Percentiles rank a stretch among this genome's conserved stretches.
These are phyloP conservation scores for Lachnellula subtilissima DNA, from an alignment of 2,329 filamentous ascomycete genomes.

Conservation along the genomic window DNA sequence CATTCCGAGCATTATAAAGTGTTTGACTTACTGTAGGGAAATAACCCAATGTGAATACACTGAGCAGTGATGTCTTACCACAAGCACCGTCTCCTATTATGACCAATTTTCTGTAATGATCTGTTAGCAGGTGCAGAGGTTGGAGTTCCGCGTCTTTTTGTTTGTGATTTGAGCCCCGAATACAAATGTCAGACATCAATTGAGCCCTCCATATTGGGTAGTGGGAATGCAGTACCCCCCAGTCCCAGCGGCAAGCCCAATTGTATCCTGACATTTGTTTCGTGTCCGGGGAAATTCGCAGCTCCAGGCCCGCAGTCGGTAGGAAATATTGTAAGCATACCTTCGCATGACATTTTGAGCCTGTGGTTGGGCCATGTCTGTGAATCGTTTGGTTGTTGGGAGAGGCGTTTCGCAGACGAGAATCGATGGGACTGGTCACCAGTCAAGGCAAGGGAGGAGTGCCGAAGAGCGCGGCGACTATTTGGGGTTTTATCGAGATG, in stretches of 20 bases:
- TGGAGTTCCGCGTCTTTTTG: neutral
- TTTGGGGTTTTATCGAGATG: slow-evolving; percentile 4
- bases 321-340: slow-evolving; percentile 24
- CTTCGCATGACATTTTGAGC: slow-evolving; percentile 42
- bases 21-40: slow-evolving; percentile 79
- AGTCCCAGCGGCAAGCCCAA: neutral
- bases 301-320: neutral
- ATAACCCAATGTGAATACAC: slow-evolving; percentile 95
- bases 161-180: neutral
- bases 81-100: slow-evolving; percentile 97
- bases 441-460: slow-evolving; percentile 14
- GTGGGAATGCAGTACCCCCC: neutral
- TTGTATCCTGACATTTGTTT: neutral
- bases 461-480: slow-evolving; percentile 5
- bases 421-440: slow-evolving; percentile 20
- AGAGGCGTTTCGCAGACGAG: neutral
- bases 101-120: slow-evolving; percentile 71
- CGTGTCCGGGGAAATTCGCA: neutral
- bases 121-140: neutral
- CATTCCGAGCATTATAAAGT: slow-evolving; percentile 23
- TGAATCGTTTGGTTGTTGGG: slow-evolving; percentile 11
- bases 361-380: slow-evolving; percentile 30
- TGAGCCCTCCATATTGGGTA: neutral
- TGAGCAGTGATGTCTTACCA: slow-evolving; percentile 94
- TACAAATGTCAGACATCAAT: neutral